Conservation (phyloP, 441 rosid species). For the Breynia disticha region DNA sequence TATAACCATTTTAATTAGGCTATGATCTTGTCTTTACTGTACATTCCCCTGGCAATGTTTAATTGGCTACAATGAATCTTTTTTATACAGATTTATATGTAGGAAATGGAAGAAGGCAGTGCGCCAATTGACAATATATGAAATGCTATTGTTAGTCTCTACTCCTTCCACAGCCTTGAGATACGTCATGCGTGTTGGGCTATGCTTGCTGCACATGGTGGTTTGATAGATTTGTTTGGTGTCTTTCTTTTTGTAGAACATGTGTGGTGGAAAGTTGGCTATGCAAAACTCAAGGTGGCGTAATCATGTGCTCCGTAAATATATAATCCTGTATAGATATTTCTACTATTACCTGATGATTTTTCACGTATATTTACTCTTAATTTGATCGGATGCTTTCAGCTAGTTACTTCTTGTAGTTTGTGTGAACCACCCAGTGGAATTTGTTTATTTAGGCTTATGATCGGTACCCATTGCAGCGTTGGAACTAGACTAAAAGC, state of each 20-base stretch:
- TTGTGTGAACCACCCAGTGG: neutral
- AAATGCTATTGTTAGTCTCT: neutral
- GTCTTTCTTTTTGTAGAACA: conserved; percentile 73
- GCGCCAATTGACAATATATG: neutral
- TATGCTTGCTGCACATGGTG: conserved; percentile 91
- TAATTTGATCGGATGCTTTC: neutral
- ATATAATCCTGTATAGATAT: neutral
- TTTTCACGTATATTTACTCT: neutral
- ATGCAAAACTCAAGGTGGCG: conserved; percentile 74
- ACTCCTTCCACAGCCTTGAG: conserved; percentile 54
- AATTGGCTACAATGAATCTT: too few species aligned
- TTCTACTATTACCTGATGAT: neutral
- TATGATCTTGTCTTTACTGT: too few species aligned
- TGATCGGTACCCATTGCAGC: too few species aligned
- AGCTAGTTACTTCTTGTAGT: conserved; percentile 1
- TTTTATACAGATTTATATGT: conserved; percentile 50
- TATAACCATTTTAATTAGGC: too few species aligned
- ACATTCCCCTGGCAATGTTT: too few species aligned
- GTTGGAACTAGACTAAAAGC: too few species aligned
- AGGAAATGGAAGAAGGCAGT: conserved; percentile 21
- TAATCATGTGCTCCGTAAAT: conserved; percentile 4
- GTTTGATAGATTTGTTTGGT: conserved; percentile 63
- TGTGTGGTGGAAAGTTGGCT: conserved; percentile 94
- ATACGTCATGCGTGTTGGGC: conserved; percentile 97
- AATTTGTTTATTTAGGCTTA: too few species aligned